phyloP scores from a whole-genome alignment of 106 monocot genomes.

The Platanthera guangdongensis region DNA sequence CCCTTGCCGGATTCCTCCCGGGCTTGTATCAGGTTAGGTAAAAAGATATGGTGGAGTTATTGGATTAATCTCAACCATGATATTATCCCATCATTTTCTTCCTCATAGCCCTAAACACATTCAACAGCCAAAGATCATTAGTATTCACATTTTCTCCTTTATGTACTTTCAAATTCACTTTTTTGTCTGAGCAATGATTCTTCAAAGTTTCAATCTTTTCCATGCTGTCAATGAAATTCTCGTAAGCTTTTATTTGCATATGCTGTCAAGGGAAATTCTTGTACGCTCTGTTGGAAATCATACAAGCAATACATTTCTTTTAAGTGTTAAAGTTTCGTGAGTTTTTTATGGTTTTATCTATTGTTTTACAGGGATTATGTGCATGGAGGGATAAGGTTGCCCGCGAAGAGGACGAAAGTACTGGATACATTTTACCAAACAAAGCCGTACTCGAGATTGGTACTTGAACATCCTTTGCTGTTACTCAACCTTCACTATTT shows the following conservation, averaged over 20 bases:
- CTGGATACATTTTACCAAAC: constrained; percentile 92
- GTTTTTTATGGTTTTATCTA: neutral
- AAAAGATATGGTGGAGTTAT: too few relatives aligned
- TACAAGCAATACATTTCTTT: neutral
- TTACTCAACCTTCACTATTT: neutral
- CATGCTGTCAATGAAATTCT: neutral
- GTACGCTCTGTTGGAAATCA: neutral
- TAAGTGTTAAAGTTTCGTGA: neutral
- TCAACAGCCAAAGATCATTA: too few relatives aligned
- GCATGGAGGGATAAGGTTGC: constrained; percentile 85
- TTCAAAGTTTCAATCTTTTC: neutral
- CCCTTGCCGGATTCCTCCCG: too few relatives aligned
- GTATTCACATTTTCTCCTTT: too few relatives aligned
- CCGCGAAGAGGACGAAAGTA: constrained; percentile 92
- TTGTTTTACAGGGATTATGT: constrained; percentile 42
- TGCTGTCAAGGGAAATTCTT: neutral
- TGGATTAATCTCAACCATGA: too few relatives aligned
- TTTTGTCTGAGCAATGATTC: neutral
- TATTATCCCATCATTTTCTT: too few relatives aligned
- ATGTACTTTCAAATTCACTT: too few relatives aligned
- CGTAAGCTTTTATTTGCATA: neutral
- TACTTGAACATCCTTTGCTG: constrained; percentile 16
- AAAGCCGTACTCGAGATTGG: constrained; percentile 79
- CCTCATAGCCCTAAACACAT: too few relatives aligned
- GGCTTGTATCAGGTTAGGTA: too few relatives aligned